phyloP scores from a whole-genome alignment of 176 grass and related monocot species.

The Phyllostachys edulis region DNA sequence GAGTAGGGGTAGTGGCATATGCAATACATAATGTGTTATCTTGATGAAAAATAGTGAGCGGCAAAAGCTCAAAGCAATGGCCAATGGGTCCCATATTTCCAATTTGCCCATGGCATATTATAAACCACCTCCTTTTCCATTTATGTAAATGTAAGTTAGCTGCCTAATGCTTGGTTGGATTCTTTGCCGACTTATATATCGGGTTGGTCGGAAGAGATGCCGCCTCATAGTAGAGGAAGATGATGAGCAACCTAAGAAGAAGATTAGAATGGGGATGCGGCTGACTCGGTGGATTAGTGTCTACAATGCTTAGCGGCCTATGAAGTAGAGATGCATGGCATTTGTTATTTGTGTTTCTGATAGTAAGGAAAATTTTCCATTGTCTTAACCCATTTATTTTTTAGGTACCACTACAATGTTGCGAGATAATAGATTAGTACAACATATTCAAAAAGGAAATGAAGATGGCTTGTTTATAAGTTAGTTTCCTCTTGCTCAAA shows the following conservation, averaged over 20 bases:
- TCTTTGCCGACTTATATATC: constrained; percentile 70
- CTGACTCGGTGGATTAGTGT: constrained; percentile 93
- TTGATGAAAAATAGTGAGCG: constrained; percentile 2
- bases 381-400: constrained; percentile 34
- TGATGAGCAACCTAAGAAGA: constrained; percentile 95
- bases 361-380: constrained; percentile 15
- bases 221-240: constrained; percentile 67
- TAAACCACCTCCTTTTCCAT: not conserved
- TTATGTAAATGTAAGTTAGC: not conserved
- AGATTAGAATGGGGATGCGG: constrained; percentile 91
- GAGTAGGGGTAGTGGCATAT: constrained; percentile 4
- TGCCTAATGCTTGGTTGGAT: constrained; percentile 24
- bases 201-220: constrained; percentile 92
- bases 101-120: not conserved
- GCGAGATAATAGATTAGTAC: constrained; percentile 77
- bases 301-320: constrained; percentile 84
- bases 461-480: constrained; percentile 97
- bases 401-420: constrained; percentile 98
- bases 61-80: not conserved
- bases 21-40: not conserved
- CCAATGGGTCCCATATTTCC: not conserved
- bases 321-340: constrained; percentile 99
- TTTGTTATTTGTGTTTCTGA: constrained; percentile 43
- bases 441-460: constrained; percentile 94
- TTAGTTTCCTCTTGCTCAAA: constrained; percentile 76